Evolutionary conservation across 106 monocot species (phyloP).

Genomic region (Dioscorea dumetorum): DNA sequence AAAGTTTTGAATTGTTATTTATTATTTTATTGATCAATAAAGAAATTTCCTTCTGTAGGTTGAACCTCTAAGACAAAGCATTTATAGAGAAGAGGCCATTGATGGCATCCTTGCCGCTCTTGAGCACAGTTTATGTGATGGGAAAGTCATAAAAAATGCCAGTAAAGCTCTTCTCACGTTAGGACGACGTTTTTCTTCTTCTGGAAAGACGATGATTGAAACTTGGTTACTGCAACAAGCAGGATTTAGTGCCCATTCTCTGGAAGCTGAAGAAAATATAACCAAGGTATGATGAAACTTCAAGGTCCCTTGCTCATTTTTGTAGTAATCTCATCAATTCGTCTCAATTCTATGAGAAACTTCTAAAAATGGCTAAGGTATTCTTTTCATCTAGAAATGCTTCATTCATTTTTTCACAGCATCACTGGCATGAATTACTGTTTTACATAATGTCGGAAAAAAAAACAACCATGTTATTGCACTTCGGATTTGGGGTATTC

Average conservation of each 20-base stretch:
- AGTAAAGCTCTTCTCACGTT: conserved; percentile 41
- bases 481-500: no score
- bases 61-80: conserved; percentile 12
- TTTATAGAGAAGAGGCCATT: conserved; percentile 43
- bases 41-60: conserved; percentile 14
- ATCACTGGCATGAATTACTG: no score
- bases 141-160: conserved; percentile 17
- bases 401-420: no score
- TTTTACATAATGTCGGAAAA: no score
- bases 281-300: conserved; percentile 11
- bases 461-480: no score
- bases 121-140: conserved; percentile 23
- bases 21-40: no score
- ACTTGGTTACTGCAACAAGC: conserved; percentile 37
- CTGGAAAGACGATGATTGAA: conserved; percentile 24
- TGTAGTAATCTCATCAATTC: no score
- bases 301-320: no score
- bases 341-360: neutral
- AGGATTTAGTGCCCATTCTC: conserved; percentile 20
- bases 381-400: neutral
- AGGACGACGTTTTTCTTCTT: conserved; percentile 31
- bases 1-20: no score
- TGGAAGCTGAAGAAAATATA: conserved; percentile 12
- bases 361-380: neutral
- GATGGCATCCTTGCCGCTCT: conserved; percentile 31